A percentile compares a stretch with the other conserved stretches of the same genome.
Conservation (phyloP, 2,329 filamentous ascomycete species). For the Beauveria varroae region DNA sequence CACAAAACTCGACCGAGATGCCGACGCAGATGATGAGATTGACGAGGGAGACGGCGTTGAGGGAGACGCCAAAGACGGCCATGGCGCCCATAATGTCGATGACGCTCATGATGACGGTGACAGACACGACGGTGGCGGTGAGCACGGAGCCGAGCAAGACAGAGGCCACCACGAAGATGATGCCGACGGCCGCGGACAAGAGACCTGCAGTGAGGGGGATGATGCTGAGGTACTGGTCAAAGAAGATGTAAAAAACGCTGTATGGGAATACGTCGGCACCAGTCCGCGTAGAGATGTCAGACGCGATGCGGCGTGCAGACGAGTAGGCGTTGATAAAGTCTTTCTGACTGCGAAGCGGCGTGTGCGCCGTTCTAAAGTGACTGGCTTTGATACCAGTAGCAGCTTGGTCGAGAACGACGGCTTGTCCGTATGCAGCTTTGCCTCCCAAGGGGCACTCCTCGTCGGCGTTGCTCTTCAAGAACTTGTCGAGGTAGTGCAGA, state of each 20-base stretch:
- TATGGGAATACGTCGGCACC: conserved; percentile 88
- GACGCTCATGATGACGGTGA: conserved; percentile 88
- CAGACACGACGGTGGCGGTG: conserved; percentile 74
- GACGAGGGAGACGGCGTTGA: conserved; percentile 92
- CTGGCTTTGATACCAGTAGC: conserved; percentile 65
- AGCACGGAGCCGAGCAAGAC: conserved; percentile 74
- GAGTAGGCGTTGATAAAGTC: conserved; percentile 92
- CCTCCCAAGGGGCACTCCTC: conserved; percentile 84
- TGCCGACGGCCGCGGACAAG: conserved; percentile 72
- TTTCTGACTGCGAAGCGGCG: conserved; percentile 74
- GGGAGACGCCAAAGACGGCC: conserved; percentile 78
- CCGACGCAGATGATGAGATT: conserved; percentile 97
- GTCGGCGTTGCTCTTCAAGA: conserved; percentile 71
- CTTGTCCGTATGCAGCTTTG: conserved; percentile 76
- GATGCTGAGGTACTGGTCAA: conserved; percentile 90
- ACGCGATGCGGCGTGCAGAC: conserved; percentile 78
- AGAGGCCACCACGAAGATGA: conserved; percentile 76
- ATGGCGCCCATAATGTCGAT: conserved; percentile 93
- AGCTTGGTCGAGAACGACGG: conserved; percentile 69
- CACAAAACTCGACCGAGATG: conserved; percentile 95
- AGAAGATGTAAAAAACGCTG: conserved; percentile 97
- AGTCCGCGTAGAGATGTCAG: conserved; percentile 63
- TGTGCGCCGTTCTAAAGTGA: conserved; percentile 89
- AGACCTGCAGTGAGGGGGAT: conserved; percentile 71
- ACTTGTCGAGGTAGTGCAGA: conserved; percentile 74